phyloP scores from a whole-genome alignment of 768 basidiomycete species.

The Kockovaella imperatae region DNA sequence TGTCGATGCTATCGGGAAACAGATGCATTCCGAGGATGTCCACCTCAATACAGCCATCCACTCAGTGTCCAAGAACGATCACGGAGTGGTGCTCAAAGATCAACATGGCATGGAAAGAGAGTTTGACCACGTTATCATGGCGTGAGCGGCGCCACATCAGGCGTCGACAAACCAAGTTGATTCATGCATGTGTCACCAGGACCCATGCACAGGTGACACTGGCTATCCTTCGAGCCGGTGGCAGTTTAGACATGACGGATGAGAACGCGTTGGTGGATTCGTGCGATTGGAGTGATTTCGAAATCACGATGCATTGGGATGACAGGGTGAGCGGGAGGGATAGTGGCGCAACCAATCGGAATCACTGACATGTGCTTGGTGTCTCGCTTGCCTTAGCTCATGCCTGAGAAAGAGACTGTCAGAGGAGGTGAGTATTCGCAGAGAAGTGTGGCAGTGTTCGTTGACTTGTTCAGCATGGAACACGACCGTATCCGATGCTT shows the following conservation, averaged over 20 bases:
- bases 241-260: background rate
- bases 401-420: no score
- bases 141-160: background rate
- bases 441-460: background rate
- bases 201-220: background rate
- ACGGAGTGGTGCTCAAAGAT: background rate
- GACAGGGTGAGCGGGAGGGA: no score
- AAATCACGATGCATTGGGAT: slow-evolving; percentile 1
- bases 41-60: background rate
- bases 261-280: background rate
- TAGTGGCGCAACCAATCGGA: no score
- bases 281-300: background rate
- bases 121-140: slow-evolving; percentile 6
- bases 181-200: background rate
- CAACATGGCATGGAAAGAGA: background rate
- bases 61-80: background rate
- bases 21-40: background rate
- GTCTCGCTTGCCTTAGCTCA: no score
- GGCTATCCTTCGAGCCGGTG: background rate
- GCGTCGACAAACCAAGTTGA: no score
- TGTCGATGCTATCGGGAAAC: background rate
- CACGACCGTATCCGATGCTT: no score
- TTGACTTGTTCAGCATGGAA: slow-evolving; percentile 1
- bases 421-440: background rate
- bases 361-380: no score